Percentiles rank a stretch among this genome's conserved stretches.
These are phyloP conservation scores for Takashimella tepidaria DNA, from an alignment of 1,284 basidiomycete species.

Conservation along the genomic window DNA sequence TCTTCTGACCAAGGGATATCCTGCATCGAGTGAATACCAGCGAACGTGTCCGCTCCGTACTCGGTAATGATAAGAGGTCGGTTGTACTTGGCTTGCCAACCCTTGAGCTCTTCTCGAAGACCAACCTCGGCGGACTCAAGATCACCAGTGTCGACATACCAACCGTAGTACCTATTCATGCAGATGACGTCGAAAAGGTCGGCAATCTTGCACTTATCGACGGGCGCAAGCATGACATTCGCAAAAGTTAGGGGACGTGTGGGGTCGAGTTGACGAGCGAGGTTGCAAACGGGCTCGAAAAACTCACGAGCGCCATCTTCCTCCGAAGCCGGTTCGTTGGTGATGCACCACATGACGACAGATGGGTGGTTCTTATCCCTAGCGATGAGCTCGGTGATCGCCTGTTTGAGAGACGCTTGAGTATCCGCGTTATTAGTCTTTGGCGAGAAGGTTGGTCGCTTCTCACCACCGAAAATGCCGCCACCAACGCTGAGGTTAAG, in stretches of 20 bases:
- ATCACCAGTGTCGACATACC: conserved; percentile 24
- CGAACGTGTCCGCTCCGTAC: conserved; percentile 24
- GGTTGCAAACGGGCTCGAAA: conserved; percentile 23
- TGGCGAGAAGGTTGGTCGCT: conserved; percentile 11
- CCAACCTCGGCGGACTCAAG: conserved; percentile 15
- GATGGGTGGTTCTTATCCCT: conserved; percentile 30
- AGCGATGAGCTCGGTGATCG: conserved; percentile 21
- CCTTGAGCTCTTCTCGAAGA: conserved; percentile 19
- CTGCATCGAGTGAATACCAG: conserved; percentile 18
- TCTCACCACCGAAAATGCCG: conserved; percentile 15
- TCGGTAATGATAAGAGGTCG: conserved; percentile 22
- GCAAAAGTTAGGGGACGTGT: conserved; percentile 23
- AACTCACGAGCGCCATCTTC: conserved; percentile 16
- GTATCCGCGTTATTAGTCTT: conserved; percentile 21
- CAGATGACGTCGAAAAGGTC: conserved; percentile 28
- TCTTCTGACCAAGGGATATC: conserved; percentile 25
- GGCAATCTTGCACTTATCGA: conserved; percentile 14
- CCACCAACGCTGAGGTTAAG: conserved; percentile 19
- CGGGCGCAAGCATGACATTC: conserved; percentile 12
- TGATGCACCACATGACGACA: conserved; percentile 28
- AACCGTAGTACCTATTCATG: conserved; percentile 27
- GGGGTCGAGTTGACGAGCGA: conserved; percentile 20
- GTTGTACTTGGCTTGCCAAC: conserved; percentile 15
- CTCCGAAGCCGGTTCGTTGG: conserved; percentile 25
- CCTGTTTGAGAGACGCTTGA: conserved; percentile 16